Evolutionary conservation across 2,329 filamentous ascomycete genomes (phyloP), one percentile per base, ranked within the genome.

Genomic region (Aspergillus arachidicola): DNA sequence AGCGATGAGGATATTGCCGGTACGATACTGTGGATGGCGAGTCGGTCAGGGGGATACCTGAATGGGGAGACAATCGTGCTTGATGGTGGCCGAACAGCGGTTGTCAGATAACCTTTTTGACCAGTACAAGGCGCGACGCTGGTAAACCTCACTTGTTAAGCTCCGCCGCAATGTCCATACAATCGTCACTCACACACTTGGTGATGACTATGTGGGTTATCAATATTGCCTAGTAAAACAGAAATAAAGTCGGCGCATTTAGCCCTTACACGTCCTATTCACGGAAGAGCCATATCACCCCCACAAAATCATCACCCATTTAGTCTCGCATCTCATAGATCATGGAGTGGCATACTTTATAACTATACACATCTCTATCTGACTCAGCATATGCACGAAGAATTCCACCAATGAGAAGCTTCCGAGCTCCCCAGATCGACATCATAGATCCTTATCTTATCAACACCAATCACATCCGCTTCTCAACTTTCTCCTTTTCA

Each of bases 1-100:
- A 54, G 14, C 6, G 54, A 50, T 16, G 45, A 53, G 14, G 60
- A 61, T 38, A 30, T 61, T 46, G 32, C 58, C 26, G 50, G 46
- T 21, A 38, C 38, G 12, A 30, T 46, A 32, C n/a, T 51, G 50
- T 60, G 41, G 30, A 60, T 60, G 58, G 38, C 53, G 16, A 48
- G 41, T 7, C 34, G 30, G 32, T 41, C 50, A 4, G 34, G 50
- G 6, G 50, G 50, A 11, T 53, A 53, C 11, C 16, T 53, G 50
- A 53, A 32, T 34, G 50, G 50, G 9, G 50, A 53, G 30, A 53
- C 28, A 2, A 53, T 53, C 7, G 30, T 53, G 6, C 28, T 53
- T 5, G 50, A 53, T 4, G 50, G 50, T 12, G 50, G 50, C 14
- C 50, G 50, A n/a, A 34, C 28, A 9, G 11, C 28, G 28, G 28